A percentile compares a stretch with the other conserved stretches of the same genome.
These are phyloP conservation scores for Galerina marginata DNA, from an alignment of 768 basidiomycete species.

Conservation along the genomic window DNA sequence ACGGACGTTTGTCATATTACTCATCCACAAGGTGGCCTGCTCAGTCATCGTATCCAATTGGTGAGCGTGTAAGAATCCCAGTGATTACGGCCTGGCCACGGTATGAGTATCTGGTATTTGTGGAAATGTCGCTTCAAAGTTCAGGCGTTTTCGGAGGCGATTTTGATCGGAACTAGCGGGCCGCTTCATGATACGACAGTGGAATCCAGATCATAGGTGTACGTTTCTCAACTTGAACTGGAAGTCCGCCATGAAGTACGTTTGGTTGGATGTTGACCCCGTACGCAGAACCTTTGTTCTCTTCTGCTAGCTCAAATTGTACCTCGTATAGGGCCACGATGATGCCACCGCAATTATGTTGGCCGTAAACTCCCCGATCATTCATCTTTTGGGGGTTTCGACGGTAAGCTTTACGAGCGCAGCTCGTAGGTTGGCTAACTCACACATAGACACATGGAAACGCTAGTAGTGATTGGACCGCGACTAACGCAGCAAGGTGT, in stretches of 20 bases:
- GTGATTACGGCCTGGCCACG: too few relatives aligned
- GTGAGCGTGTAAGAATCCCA: too few relatives aligned
- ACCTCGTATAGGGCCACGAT: conserved; percentile 73
- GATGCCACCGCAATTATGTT: conserved; percentile 86
- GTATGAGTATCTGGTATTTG: too few relatives aligned
- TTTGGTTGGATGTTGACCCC: conserved; percentile 75
- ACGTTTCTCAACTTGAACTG: background rate
- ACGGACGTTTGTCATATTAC: too few relatives aligned
- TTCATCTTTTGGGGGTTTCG: conserved; percentile 81
- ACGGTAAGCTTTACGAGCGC: conserved; percentile 53
- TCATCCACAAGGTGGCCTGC: too few relatives aligned
- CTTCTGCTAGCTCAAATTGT: background rate
- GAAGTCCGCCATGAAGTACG: conserved; percentile 31
- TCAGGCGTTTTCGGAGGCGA: too few relatives aligned
- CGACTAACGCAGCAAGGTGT: conserved; percentile 77
- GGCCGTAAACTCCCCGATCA: conserved; percentile 66
- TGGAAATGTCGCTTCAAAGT: too few relatives aligned
- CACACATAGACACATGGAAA: conserved; percentile 79
- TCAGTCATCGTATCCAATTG: too few relatives aligned
- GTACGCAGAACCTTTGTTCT: conserved; percentile 38
- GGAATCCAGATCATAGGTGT: background rate
- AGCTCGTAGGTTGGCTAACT: background rate
- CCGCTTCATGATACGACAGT: too few relatives aligned
- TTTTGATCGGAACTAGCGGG: too few relatives aligned
- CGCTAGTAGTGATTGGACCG: conserved; percentile 62